Evolutionary conservation across 2,329 filamentous ascomycete species (phyloP).

Genomic region (Fusarium protoensiforme): DNA sequence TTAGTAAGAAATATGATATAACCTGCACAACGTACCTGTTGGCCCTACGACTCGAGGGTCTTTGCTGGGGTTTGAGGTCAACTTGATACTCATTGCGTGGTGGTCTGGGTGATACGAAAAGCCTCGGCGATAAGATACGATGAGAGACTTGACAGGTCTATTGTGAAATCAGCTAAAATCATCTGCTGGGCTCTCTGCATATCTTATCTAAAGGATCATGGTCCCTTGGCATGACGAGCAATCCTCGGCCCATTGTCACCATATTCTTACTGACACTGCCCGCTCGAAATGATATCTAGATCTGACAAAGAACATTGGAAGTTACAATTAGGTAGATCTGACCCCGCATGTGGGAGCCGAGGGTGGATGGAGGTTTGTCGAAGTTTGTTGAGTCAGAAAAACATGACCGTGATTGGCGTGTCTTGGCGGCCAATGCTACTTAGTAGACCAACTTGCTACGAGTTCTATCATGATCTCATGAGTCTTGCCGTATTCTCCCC

Average conservation of each 20-base stretch:
- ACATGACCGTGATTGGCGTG: not conserved
- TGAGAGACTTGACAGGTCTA: not conserved
- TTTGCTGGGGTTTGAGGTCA: not conserved
- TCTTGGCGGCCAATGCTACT: not conserved
- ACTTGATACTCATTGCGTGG: not conserved
- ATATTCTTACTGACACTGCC: not conserved
- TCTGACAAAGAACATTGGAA: not conserved
- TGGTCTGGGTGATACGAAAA: not conserved
- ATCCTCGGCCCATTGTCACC: not conserved
- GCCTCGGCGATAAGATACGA: not conserved
- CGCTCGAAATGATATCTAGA: not conserved
- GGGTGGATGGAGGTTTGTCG: not conserved
- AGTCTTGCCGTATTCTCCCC: not conserved
- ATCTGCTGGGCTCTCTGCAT: not conserved
- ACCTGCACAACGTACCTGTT: not conserved
- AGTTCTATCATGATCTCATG: not conserved
- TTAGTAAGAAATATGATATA: not conserved
- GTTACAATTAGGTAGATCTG: not conserved
- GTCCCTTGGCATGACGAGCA: not conserved
- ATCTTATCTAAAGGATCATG: not conserved
- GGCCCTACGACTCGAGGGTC: not conserved
- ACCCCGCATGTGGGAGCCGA: not conserved
- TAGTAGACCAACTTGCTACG: not conserved
- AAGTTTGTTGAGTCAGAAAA: not conserved
- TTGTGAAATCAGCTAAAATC: not conserved